Evolutionary conservation across 805 yeast species (phyloP).

Genomic region (Ogataea nitratoaversa): DNA sequence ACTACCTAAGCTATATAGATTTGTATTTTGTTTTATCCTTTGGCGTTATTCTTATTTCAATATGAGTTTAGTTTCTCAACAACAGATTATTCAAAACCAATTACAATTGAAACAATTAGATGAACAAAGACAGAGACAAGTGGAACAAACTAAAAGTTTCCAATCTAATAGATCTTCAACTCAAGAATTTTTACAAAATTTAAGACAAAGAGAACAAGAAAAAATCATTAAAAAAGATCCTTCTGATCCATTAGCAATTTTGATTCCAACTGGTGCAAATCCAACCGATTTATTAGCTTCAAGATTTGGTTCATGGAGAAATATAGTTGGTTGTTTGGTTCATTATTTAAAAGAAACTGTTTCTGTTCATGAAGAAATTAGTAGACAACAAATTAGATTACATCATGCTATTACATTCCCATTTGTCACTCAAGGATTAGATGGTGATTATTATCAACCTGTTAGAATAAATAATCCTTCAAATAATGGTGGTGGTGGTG

Average conservation of each 20-base stretch:
- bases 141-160: conserved; percentile 42
- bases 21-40: too few relatives aligned
- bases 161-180: conserved; percentile 27
- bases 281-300: conserved; percentile 87
- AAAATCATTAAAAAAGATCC: conserved; percentile 33
- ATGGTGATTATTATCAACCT: conserved; percentile 36
- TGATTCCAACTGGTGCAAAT: conserved; percentile 55
- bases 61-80: conserved; percentile 36
- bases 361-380: conserved; percentile 82
- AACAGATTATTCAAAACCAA: conserved; percentile 42
- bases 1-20: too few relatives aligned
- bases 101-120: conserved; percentile 44
- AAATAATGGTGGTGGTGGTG: conserved; percentile 1
- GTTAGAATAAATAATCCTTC: conserved; percentile 22
- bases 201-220: conserved; percentile 19
- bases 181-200: conserved; percentile 23
- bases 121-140: conserved; percentile 39
- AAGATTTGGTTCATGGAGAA: conserved; percentile 84
- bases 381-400: conserved; percentile 74
- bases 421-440: conserved; percentile 41
- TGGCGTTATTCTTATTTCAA: too few relatives aligned
- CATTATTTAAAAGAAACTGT: conserved; percentile 76
- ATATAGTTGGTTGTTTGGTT: conserved; percentile 67
- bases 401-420: conserved; percentile 70
- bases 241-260: conserved; percentile 43